A percentile compares a stretch with the other conserved stretches of the same genome.
phyloP scores from a whole-genome alignment of 148 eudicot genomes.

The Chenopodium suecicum region DNA sequence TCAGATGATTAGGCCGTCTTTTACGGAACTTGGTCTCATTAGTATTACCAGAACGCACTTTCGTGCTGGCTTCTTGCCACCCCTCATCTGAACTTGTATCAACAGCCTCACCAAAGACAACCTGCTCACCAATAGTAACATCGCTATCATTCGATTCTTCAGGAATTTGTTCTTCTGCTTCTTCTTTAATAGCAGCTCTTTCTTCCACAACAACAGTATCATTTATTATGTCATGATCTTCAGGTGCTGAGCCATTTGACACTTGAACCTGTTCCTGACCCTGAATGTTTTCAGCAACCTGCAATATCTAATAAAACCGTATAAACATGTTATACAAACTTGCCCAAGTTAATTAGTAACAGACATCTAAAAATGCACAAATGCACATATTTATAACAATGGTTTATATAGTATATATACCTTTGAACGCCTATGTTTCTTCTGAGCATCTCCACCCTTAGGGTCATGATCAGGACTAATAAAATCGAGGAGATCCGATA shows the following conservation, averaged over 20 bases:
- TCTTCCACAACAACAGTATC: conserved; percentile 22
- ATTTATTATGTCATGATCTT: conserved; percentile 32
- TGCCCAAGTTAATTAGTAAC: background rate
- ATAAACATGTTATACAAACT: conserved; percentile 6
- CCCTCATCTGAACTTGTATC: conserved; percentile 77
- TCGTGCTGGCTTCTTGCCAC: conserved; percentile 96
- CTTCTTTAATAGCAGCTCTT: conserved; percentile 8
- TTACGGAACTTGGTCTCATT: conserved; percentile 47
- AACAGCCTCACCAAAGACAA: conserved; percentile 32
- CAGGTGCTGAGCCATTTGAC: conserved; percentile 22
- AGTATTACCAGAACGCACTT: conserved; percentile 50
- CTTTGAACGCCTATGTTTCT: conserved; percentile 82
- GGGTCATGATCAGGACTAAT: conserved; percentile 84
- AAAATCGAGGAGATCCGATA: conserved; percentile 96
- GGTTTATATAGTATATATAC: conserved; percentile 45
- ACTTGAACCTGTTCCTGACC: conserved; percentile 35
- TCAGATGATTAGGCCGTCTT: conserved; percentile 63
- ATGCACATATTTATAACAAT: background rate
- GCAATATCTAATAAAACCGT: conserved; percentile 46
- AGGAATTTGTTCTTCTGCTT: conserved; percentile 8
- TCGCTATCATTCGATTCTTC: conserved; percentile 34
- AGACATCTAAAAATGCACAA: background rate
- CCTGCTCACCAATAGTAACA: conserved; percentile 32
- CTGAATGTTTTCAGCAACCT: conserved; percentile 51
- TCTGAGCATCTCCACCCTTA: conserved; percentile 69